A percentile compares a stretch with the other conserved stretches of the same genome.
Conservation (phyloP, 208 protist genomes). For the Trypanosomatidae sp. region DNA sequence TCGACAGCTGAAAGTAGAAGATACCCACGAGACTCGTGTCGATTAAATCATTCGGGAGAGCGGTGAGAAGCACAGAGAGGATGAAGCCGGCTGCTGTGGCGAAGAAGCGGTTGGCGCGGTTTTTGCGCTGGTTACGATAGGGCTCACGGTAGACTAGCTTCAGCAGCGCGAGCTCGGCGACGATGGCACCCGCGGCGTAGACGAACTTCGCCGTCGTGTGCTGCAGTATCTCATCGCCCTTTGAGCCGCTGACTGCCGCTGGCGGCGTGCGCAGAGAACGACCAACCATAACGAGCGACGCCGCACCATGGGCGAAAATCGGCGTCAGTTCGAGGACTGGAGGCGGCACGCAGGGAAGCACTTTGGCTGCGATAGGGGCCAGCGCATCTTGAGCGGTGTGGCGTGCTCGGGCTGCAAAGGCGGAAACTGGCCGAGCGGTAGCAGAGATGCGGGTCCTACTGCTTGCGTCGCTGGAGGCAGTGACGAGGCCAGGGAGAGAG, state of each 20-base stretch:
- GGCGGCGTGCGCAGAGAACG: constrained; percentile 19
- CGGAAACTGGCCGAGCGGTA: not conserved
- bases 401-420: not conserved
- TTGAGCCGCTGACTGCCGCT: constrained; percentile 12
- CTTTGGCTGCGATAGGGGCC: constrained; percentile 1
- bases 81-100: constrained; percentile 32
- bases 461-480: not conserved
- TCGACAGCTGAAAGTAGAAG: constrained; percentile 37
- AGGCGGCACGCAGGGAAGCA: constrained; percentile 5
- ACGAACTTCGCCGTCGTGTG: constrained; percentile 62
- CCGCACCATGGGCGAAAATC: constrained; percentile 37
- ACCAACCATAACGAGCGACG: constrained; percentile 40
- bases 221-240: constrained; percentile 21
- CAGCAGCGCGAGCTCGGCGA: constrained; percentile 47
- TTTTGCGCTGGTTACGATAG: constrained; percentile 38
- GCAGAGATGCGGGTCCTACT: not conserved
- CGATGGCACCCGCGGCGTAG: constrained; percentile 46
- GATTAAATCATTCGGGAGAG: constrained; percentile 53
- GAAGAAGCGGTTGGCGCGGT: constrained; percentile 41
- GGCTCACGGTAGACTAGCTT: constrained; percentile 50
- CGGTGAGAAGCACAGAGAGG: constrained; percentile 41
- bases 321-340: constrained; percentile 15
- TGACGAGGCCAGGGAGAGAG: not conserved
- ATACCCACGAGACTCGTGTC: constrained; percentile 49
- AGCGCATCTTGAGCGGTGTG: not conserved